A percentile compares a stretch with the other conserved stretches of the same genome.
These are phyloP conservation scores for Pleurotus sapidus DNA, from an alignment of 768 basidiomycete genomes.

Conservation along the genomic window DNA sequence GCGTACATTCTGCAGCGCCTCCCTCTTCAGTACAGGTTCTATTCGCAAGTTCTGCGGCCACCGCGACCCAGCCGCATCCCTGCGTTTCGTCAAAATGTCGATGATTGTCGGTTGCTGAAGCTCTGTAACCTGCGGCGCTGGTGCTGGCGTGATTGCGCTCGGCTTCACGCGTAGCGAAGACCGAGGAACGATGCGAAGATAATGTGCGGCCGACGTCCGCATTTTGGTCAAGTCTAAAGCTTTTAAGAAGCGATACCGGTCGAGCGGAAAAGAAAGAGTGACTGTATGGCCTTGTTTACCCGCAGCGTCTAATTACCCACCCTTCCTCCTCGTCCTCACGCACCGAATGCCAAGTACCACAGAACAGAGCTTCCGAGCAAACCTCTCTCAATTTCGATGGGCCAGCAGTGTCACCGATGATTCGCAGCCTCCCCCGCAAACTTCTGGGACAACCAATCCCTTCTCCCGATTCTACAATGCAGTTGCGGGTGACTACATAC, in stretches of 20 bases:
- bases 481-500: conserved; percentile 85
- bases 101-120: conserved; percentile 28
- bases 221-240: conserved; percentile 17
- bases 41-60: conserved; percentile 48
- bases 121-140: conserved; percentile 31
- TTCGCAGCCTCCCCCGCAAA: conserved; percentile 46
- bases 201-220: conserved; percentile 31
- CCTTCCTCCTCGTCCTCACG: neutral
- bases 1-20: conserved; percentile 33
- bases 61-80: conserved; percentile 25
- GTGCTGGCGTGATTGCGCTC: conserved; percentile 28
- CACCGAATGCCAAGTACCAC: conserved; percentile 17
- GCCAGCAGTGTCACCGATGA: conserved; percentile 70
- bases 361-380: conserved; percentile 71
- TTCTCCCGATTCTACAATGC: conserved; percentile 88
- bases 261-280: too few relatives aligned
- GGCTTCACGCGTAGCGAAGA: conserved; percentile 24
- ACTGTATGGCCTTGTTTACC: neutral
- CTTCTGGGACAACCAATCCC: conserved; percentile 49
- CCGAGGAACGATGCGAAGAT: conserved; percentile 36
- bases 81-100: conserved; percentile 31
- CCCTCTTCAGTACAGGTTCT: conserved; percentile 40
- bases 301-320: neutral
- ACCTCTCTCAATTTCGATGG: conserved; percentile 88
- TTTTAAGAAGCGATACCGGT: too few relatives aligned